A percentile compares a stretch with the other conserved stretches of the same genome.
phyloP scores from a whole-genome alignment of 73 alveolate species.

The Loxodes magnus region DNA sequence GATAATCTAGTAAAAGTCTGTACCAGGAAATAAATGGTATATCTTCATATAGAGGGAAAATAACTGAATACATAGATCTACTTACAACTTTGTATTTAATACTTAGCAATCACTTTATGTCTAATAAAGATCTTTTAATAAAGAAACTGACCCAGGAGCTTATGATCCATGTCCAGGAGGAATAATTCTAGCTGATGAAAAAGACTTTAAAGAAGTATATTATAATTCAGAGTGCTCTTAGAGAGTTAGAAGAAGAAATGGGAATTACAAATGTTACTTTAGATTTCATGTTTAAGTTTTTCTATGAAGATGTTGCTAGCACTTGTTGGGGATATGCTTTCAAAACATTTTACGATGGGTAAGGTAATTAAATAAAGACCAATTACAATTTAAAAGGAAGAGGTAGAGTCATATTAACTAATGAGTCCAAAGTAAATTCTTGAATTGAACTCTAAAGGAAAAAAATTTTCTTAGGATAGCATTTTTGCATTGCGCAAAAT shows the following conservation, averaged over 20 bases:
- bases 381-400: too few relatives aligned
- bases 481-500: too few relatives aligned
- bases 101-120: constrained; percentile 32
- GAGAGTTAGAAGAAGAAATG: constrained; percentile 28
- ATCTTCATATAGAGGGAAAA: too few relatives aligned
- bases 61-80: constrained; percentile 48
- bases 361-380: not conserved
- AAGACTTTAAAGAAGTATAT: not conserved
- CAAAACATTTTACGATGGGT: constrained; percentile 9
- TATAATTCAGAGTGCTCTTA: not conserved
- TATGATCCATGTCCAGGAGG: constrained; percentile 52
- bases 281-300: not conserved
- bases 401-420: too few relatives aligned
- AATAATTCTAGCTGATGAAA: constrained; percentile 40
- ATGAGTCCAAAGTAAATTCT: too few relatives aligned
- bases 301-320: constrained; percentile 6
- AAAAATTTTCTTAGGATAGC: too few relatives aligned
- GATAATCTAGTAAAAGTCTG: constrained; percentile 28
- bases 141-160: constrained; percentile 62
- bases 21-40: constrained; percentile 35
- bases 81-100: constrained; percentile 36
- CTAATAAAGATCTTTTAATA: constrained; percentile 33
- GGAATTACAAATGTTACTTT: constrained; percentile 12
- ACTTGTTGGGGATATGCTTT: constrained; percentile 16
- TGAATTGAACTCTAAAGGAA: too few relatives aligned